phyloP scores from a whole-genome alignment of 2,329 filamentous ascomycete species.

The Cercospora zeae-maydis region DNA sequence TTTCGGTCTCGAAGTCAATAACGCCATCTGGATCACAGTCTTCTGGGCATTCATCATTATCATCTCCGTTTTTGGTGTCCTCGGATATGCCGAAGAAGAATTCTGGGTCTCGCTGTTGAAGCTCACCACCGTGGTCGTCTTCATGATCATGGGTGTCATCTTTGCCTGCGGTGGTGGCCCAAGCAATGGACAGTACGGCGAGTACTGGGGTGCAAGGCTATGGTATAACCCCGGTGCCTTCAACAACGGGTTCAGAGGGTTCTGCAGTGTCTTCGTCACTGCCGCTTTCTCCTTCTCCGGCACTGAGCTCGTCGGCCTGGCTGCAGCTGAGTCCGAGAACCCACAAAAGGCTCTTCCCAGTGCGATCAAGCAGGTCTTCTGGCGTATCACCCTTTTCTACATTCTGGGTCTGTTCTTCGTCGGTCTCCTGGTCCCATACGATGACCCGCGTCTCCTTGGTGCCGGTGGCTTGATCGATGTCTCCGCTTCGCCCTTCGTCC shows the following conservation, averaged over 20 bases:
- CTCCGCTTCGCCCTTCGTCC: constrained; percentile 84
- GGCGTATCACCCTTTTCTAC: constrained; percentile 90
- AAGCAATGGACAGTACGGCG: constrained; percentile 26
- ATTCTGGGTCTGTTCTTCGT: constrained; percentile 76
- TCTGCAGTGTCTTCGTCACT: constrained; percentile 62
- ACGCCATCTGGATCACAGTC: constrained; percentile 26
- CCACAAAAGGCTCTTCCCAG: constrained; percentile 77
- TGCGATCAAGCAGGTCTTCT: constrained; percentile 91
- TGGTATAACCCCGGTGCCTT: constrained; percentile 39
- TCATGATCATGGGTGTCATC: constrained; percentile 60
- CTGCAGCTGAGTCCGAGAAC: constrained; percentile 74
- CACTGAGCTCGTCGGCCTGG: constrained; percentile 62
- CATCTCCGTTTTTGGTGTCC: constrained; percentile 31
- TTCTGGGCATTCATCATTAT: constrained; percentile 28
- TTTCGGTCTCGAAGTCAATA: constrained; percentile 26
- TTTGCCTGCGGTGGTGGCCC: constrained; percentile 58
- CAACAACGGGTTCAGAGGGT: constrained; percentile 59
- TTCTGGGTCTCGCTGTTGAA: constrained; percentile 32
- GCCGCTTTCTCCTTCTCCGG: constrained; percentile 61
- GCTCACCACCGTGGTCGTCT: constrained; percentile 50
- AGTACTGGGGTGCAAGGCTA: constrained; percentile 53
- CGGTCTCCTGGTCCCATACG: constrained; percentile 75
- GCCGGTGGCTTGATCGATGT: constrained; percentile 56
- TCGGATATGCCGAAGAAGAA: constrained; percentile 32
- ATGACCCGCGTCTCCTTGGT: constrained; percentile 61